These are phyloP conservation scores for Didymella arachidicola DNA, from an alignment of 2,329 filamentous ascomycete species.

Conservation along the genomic window DNA sequence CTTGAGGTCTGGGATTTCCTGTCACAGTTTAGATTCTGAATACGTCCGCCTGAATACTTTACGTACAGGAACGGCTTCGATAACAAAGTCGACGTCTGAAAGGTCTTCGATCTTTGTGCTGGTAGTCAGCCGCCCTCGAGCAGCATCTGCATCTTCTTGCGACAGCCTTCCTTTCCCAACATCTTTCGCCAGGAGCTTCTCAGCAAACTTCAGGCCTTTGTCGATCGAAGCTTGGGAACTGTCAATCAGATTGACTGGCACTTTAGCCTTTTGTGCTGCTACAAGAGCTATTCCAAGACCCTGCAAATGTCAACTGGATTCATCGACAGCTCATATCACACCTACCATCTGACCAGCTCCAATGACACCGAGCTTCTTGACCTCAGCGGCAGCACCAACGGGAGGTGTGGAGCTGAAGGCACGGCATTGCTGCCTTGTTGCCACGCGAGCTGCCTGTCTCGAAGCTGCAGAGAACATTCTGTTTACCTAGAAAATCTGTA, in stretches of 20 bases:
- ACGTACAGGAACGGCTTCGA: constrained; percentile 83
- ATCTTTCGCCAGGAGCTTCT: constrained; percentile 93
- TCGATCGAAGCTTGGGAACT: constrained; percentile 82
- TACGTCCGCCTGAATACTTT: neutral
- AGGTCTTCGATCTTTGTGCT: constrained; percentile 80
- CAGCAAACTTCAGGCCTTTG: constrained; percentile 89
- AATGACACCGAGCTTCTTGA: constrained; percentile 89
- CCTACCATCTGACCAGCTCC: constrained; percentile 95
- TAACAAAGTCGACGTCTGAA: constrained; percentile 89
- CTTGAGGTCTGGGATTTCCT: constrained; percentile 86
- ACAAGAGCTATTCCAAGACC: constrained; percentile 95
- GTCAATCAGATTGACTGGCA: constrained; percentile 88
- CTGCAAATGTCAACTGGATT: constrained; percentile 58
- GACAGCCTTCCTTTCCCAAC: constrained; percentile 87
- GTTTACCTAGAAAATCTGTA: constrained; percentile 1
- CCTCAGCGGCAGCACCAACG: constrained; percentile 68
- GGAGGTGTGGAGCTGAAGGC: constrained; percentile 73
- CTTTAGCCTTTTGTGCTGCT: constrained; percentile 80
- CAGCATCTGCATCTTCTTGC: constrained; percentile 77
- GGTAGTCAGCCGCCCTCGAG: constrained; percentile 72
- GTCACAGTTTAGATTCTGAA: constrained; percentile 9
- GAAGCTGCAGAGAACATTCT: constrained; percentile 47
- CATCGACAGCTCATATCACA: neutral
- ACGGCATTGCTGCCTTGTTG: constrained; percentile 48
- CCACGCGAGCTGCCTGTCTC: constrained; percentile 36